Base-by-base conservation (phyloP, 2,329 filamentous ascomycete genomes). In the Geosmithia flava region DNA sequence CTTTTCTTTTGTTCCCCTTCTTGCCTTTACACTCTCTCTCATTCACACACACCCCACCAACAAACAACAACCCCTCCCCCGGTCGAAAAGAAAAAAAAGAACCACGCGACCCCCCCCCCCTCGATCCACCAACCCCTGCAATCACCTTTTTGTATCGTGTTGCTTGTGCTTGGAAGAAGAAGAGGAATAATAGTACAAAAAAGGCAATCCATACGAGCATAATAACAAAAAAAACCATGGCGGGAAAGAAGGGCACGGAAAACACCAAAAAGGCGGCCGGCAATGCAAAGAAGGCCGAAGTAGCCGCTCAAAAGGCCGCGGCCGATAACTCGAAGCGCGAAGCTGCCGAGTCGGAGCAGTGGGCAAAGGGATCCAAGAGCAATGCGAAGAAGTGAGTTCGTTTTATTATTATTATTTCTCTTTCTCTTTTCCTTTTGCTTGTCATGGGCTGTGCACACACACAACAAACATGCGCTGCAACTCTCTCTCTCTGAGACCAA, bases 201-300 rank as follows among this genome's bases (percentile, higher is more conserved):
- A n/a, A n/a, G n/a, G n/a, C n/a, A n/a, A n/a, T n/a, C n/a, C n/a
- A n/a, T n/a, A n/a, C n/a, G n/a, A n/a, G n/a, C n/a, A 37, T 37
- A 37, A 37, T 27, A 5, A 37, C 33, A 13, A 16, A 5, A 13
- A 16, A 19, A 42, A 41, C 54, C 54, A 90, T 90, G 85, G 83
- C 74, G 27, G 77, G 75, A 56, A 87, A 86, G 67, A 90, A 86
- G 66, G 78, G 73, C 48, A 77, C 71, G 48, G 89, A 94, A 53
- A 88, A 85, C 68, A 84, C 76, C 64, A 97, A 95, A 70, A 97
- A 97, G 72, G 88, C 70, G 2, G 80, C 83, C 8, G 93, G 91
- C 54, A 88, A 96, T 66, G 89, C 90, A 53, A 79, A 88, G 68
- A 97, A 98, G 75, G 89, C 89, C 53, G 89, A 96, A 45, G 83